Conservation (phyloP, 768 basidiomycete genomes). For the Suillus hirtellus region DNA sequence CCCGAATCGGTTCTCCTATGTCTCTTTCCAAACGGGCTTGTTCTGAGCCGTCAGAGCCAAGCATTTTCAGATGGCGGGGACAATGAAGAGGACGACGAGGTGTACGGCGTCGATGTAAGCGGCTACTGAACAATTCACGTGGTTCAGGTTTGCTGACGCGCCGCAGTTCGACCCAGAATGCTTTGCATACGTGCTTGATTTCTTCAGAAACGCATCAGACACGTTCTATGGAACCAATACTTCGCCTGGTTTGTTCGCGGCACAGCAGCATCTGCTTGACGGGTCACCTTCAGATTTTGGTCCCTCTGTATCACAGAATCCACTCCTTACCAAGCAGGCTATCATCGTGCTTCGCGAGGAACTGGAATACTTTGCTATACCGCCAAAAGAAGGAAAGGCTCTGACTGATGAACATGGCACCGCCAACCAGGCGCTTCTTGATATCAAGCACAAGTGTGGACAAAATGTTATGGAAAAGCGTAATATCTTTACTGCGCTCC, state of each 20-base stretch:
- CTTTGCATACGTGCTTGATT: constrained; percentile 89
- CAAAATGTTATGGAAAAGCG: constrained; percentile 83
- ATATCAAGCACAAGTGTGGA: constrained; percentile 85
- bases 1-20: constrained; percentile 96
- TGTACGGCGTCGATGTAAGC: constrained; percentile 96
- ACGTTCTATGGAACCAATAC: constrained; percentile 86
- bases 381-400: constrained; percentile 63
- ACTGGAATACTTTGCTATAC: constrained; percentile 97
- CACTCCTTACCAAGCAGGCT: constrained; percentile 91
- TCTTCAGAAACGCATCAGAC: constrained; percentile 88
- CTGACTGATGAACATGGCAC: constrained; percentile 76
- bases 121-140: constrained; percentile 14
- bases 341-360: constrained; percentile 98
- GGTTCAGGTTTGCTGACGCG: constrained; percentile 10
- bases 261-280: constrained; percentile 80
- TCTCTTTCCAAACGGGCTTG: constrained; percentile 95
- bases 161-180: constrained; percentile 94
- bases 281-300: constrained; percentile 58
- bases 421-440: constrained; percentile 74
- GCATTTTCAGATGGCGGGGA: constrained; percentile 74
- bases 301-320: constrained; percentile 78
- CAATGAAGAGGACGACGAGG: constrained; percentile 81
- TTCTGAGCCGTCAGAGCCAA: constrained; percentile 83
- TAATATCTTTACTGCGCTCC: constrained; percentile 95
- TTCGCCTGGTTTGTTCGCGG: constrained; percentile 70